A percentile compares a stretch with the other conserved stretches of the same genome.
Conservation (phyloP, 805 yeast species). For the Yamadazyma philogaea region DNA sequence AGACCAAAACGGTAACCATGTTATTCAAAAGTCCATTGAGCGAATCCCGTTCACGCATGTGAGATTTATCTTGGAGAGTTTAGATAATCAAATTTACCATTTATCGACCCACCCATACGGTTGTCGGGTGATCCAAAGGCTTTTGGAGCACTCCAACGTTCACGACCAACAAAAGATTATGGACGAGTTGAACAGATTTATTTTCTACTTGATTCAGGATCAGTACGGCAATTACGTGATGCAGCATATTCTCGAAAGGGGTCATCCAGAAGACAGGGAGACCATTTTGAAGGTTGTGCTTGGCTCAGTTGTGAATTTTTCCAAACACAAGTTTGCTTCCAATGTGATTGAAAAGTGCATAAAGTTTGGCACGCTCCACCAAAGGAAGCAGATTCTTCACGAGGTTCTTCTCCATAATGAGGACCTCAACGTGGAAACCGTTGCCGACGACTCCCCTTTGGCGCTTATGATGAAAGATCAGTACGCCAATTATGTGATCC, state of each 20-base stretch:
- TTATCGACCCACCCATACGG: conserved; percentile 96
- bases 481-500: conserved; percentile 96
- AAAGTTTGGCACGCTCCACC: conserved; percentile 61
- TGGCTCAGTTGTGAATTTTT: conserved; percentile 70
- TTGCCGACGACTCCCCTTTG: conserved; percentile 66
- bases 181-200: conserved; percentile 66
- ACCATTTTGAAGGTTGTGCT: conserved; percentile 65
- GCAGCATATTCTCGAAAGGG: conserved; percentile 89
- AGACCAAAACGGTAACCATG: conserved; percentile 98
- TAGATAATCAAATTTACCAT: conserved; percentile 72
- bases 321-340: conserved; percentile 97
- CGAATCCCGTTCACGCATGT: conserved; percentile 68
- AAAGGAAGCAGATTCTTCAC: conserved; percentile 59
- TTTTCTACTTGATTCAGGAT: conserved; percentile 80
- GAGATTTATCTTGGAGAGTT: conserved; percentile 68
- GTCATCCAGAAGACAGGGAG: conserved; percentile 58
- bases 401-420: conserved; percentile 59
- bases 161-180: conserved; percentile 67
- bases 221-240: conserved; percentile 98
- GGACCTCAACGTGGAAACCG: conserved; percentile 43
- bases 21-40: conserved; percentile 92
- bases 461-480: conserved; percentile 97
- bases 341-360: conserved; percentile 96
- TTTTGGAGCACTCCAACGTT: conserved; percentile 71
- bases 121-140: conserved; percentile 92